Evolutionary conservation across 2,329 filamentous ascomycete species (phyloP).

Genomic region (Gyromitra esculenta): DNA sequence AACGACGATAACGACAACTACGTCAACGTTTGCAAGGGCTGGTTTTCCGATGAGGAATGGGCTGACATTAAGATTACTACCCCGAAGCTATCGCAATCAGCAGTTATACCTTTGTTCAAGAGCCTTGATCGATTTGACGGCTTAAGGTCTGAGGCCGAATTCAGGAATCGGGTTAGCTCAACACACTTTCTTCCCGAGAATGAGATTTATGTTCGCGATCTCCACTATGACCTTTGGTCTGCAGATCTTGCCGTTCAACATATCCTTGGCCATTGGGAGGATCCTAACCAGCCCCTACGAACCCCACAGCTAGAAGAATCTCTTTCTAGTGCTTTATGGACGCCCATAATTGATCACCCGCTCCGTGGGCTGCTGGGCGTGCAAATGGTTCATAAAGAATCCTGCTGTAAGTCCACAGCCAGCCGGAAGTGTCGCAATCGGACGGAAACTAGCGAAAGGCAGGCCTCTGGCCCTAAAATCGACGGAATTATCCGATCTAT

Average conservation of each 20-base stretch:
- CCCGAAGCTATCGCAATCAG: slow-evolving; percentile 1
- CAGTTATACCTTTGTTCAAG: slow-evolving; percentile 15
- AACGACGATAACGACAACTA: not conserved
- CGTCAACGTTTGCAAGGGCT: not conserved
- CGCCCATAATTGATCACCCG: slow-evolving; percentile 2
- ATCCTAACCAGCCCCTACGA: slow-evolving; percentile 26
- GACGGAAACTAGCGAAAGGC: not conserved
- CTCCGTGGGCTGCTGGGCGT: not conserved
- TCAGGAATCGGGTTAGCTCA: slow-evolving; percentile 10
- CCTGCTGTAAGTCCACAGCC: slow-evolving; percentile 27
- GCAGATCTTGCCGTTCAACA: slow-evolving; percentile 28
- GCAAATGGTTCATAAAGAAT: slow-evolving; percentile 24
- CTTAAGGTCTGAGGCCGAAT: slow-evolving; percentile 1
- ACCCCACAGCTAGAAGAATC: slow-evolving; percentile 19
- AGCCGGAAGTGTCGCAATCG: slow-evolving; percentile 26
- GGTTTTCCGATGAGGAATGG: slow-evolving; percentile 20
- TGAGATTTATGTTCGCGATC: slow-evolving; percentile 10
- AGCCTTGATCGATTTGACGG: slow-evolving; percentile 20
- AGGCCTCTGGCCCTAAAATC: slow-evolving; percentile 23
- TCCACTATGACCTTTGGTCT: slow-evolving; percentile 25
- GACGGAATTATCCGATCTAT: slow-evolving; percentile 31
- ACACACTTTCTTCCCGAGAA: not conserved
- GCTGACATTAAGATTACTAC: slow-evolving; percentile 13
- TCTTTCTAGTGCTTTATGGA: slow-evolving; percentile 21
- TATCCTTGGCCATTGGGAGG: slow-evolving; percentile 23